phyloP scores from a whole-genome alignment of 495 filamentous ascomycete species.

The Chaetomidium leptoderma region DNA sequence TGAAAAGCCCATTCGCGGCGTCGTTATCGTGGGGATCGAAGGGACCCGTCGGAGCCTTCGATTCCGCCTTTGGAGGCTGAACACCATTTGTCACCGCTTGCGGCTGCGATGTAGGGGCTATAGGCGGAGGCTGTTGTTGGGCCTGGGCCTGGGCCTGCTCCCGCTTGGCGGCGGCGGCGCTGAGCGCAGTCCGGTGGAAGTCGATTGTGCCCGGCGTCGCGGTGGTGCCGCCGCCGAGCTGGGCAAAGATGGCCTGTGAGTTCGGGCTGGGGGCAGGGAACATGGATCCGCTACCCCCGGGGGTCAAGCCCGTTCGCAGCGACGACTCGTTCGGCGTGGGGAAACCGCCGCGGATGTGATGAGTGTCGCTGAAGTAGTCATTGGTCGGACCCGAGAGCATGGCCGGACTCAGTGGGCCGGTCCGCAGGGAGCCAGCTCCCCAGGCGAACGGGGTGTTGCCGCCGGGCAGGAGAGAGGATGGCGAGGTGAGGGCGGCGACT shows the following conservation, averaged over 20 bases:
- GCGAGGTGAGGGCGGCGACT: conserved; percentile 87
- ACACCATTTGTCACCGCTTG: conserved; percentile 44
- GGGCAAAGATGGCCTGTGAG: conserved; percentile 72
- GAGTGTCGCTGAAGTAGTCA: conserved; percentile 70
- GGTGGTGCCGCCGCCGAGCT: conserved; percentile 66
- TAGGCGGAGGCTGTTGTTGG: conserved; percentile 29
- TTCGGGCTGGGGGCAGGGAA: conserved; percentile 90
- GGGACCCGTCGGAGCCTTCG: conserved; percentile 50
- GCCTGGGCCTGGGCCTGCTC: conserved; percentile 54
- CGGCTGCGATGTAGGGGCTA: conserved; percentile 41
- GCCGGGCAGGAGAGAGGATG: conserved; percentile 72
- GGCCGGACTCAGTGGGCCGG: conserved; percentile 91
- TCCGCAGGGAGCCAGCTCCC: conserved; percentile 76
- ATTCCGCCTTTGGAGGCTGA: conserved; percentile 38
- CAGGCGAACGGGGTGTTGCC: conserved; percentile 72
- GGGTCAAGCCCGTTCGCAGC: conserved; percentile 84
- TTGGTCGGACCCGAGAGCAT: conserved; percentile 87
- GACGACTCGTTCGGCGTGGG: conserved; percentile 98
- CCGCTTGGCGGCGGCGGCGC: conserved; percentile 62
- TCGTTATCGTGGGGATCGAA: conserved; percentile 89
- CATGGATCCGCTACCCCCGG: conserved; percentile 95
- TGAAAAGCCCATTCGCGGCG: conserved; percentile 90
- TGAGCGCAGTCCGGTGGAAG: conserved; percentile 90
- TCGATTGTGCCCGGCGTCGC: conserved; percentile 87
- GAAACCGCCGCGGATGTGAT: conserved; percentile 76